These are phyloP conservation scores for Begonia fuchsioides DNA, from an alignment of 306 rosid genomes.

Conservation along the genomic window DNA sequence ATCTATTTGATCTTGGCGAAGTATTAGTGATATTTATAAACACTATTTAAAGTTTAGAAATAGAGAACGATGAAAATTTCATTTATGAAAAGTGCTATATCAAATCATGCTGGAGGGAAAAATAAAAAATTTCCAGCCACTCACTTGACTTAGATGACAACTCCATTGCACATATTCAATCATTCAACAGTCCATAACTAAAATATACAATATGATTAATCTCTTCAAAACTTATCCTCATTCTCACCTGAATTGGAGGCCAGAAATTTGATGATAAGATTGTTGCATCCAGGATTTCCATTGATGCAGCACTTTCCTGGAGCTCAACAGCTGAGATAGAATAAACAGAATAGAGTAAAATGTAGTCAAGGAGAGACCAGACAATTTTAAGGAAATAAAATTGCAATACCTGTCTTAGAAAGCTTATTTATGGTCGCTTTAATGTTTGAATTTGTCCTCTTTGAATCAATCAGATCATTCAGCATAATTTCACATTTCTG, in stretches of 20 bases:
- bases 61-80: no score
- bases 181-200: not conserved
- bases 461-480: conserved; percentile 81
- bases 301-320: conserved; percentile 33
- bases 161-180: not conserved
- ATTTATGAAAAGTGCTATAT: no score
- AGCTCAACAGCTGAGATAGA: conserved; percentile 27
- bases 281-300: conserved; percentile 63
- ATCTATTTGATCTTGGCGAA: no score
- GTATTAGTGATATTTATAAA: no score
- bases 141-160: no score
- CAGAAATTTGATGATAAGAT: conserved; percentile 88
- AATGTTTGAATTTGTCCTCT: conserved; percentile 60
- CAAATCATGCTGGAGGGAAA: no score
- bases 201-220: no score
- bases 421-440: conserved; percentile 68
- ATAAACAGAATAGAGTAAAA: conserved; percentile 8
- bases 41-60: no score
- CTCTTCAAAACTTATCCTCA: not conserved
- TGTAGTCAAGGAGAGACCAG: conserved; percentile 2
- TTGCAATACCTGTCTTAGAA: conserved; percentile 34
- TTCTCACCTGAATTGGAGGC: conserved; percentile 88
- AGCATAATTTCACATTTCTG: no score
- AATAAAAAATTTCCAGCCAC: no score
- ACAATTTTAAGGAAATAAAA: conserved; percentile 3